Conservation (phyloP, 805 yeast species). For the Metschnikowia cerradonensis region DNA sequence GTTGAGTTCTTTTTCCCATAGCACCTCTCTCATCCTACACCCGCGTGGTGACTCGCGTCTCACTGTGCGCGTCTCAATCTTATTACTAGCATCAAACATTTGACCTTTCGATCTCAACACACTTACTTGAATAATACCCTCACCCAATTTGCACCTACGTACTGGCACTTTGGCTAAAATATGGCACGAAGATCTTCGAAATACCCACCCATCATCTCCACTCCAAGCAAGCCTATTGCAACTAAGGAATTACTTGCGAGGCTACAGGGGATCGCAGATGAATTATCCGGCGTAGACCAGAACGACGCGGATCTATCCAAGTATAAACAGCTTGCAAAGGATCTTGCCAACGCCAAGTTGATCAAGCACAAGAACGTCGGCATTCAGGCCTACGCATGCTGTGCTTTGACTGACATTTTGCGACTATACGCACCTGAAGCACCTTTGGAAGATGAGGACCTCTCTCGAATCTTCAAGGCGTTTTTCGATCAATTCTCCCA, state of each 20-base stretch:
- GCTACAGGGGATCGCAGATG: slow-evolving; percentile 55
- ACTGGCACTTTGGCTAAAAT: background rate
- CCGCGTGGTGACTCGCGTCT: slow-evolving; percentile 1
- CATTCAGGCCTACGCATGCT: slow-evolving; percentile 64
- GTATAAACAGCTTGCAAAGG: slow-evolving; percentile 40
- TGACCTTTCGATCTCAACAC: background rate
- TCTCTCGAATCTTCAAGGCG: slow-evolving; percentile 62
- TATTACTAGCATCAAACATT: background rate
- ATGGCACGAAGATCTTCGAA: background rate
- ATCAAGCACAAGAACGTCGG: slow-evolving; percentile 60
- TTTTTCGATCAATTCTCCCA: slow-evolving; percentile 60
- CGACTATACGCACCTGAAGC: slow-evolving; percentile 87
- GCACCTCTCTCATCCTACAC: background rate
- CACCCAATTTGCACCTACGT: too few species aligned
- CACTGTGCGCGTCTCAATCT: background rate
- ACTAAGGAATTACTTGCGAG: slow-evolving; percentile 58
- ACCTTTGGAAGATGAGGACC: slow-evolving; percentile 65
- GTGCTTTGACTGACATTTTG: slow-evolving; percentile 71
- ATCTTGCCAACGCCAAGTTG: slow-evolving; percentile 56
- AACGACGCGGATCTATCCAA: slow-evolving; percentile 48
- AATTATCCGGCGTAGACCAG: slow-evolving; percentile 60
- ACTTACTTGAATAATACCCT: background rate
- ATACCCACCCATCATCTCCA: slow-evolving; percentile 43
- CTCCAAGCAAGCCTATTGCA: slow-evolving; percentile 53
- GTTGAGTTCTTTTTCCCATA: background rate